Base-by-base conservation (phyloP, 148 eudicot species). In the Heliosperma pusillum region DNA sequence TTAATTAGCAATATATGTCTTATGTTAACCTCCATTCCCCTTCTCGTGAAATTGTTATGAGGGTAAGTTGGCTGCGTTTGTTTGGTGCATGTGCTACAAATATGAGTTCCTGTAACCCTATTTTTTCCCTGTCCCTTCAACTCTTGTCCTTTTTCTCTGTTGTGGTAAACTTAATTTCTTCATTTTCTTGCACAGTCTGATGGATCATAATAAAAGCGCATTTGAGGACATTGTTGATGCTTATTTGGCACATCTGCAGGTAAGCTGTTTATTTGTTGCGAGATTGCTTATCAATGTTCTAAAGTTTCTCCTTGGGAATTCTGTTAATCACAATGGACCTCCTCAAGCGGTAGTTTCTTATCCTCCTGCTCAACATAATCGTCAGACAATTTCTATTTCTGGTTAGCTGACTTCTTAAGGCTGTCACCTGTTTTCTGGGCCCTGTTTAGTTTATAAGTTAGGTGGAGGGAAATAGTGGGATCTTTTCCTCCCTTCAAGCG, bases 211-310 rank as follows among this genome's bases (percentile, higher is more conserved):
- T 78, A 78, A 80, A 53, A 80, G 86, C 86, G 81, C 90, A 33
- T 89, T 90, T 81, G 98, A 95, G 78, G 98, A 95, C 79, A 87
- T 90, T 75, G 84, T 95, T 36, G 98, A 95, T 90, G 87, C 91
- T 17, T 95, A 95, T 88, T 81, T 95, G 86, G 96, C 98, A 26
- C 85, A 90, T 87, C 66, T 92, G 77, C 98, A 95, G 84, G 97
- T 91, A 86, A 80, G 86, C 44, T 74, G 29, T 21, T 29, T 22
- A 27, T 53, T 69, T 75, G 33, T 19, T 33, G 10, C 56, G 36
- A 66, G 40, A 47, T 55, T n/a, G 10, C 22, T 69, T 67, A 64
- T 64, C 5, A 9, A 13, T 53, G 24, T 2, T 5, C 10, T 44
- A 2, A 17, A 57, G 30, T 74, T 47, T 19, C 26, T 78, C 42